Conservation (phyloP, 805 yeast species). For the Cyberlindnera sargentensis region DNA sequence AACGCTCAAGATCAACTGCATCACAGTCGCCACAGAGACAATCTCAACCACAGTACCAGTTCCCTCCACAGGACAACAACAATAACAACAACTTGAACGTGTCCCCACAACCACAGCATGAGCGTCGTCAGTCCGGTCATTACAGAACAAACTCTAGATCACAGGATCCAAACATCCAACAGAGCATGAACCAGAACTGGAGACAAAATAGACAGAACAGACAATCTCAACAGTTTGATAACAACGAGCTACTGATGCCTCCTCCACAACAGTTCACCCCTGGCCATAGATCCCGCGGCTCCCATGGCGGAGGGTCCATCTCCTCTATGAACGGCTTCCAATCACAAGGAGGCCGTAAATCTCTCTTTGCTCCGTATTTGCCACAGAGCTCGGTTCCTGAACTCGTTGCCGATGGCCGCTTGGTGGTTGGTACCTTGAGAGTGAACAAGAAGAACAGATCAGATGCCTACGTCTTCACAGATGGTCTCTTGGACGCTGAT, state of each 20-base stretch:
- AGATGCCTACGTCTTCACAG: conserved; percentile 97
- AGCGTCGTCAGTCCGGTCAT: conserved; percentile 36
- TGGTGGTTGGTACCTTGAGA: conserved; percentile 87
- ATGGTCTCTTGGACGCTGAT: conserved; percentile 92
- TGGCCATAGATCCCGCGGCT: conserved; percentile 72
- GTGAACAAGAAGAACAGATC: conserved; percentile 95
- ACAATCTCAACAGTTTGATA: conserved; percentile 23
- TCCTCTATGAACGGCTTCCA: conserved; percentile 24
- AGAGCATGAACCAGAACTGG: conserved; percentile 53
- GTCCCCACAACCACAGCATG: conserved; percentile 20
- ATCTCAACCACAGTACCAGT: conserved; percentile 44
- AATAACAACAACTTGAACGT: conserved; percentile 11
- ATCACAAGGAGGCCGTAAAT: conserved; percentile 48
- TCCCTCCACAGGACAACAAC: conserved; percentile 42
- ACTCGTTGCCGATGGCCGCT: conserved; percentile 78
- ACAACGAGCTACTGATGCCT: conserved; percentile 15
- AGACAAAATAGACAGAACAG: conserved; percentile 36
- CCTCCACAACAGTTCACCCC: conserved; percentile 39
- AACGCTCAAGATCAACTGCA: conserved; percentile 21
- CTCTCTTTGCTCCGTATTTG: conserved; percentile 91
- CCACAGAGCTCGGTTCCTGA: conserved; percentile 93
- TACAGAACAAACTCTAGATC: conserved; percentile 31
- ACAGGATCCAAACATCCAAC: conserved; percentile 11
- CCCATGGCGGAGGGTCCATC: conserved; percentile 57
- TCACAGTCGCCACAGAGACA: conserved; percentile 28